These are phyloP conservation scores for Boletus speciosus DNA, from an alignment of 768 basidiomycete species.

Conservation along the genomic window DNA sequence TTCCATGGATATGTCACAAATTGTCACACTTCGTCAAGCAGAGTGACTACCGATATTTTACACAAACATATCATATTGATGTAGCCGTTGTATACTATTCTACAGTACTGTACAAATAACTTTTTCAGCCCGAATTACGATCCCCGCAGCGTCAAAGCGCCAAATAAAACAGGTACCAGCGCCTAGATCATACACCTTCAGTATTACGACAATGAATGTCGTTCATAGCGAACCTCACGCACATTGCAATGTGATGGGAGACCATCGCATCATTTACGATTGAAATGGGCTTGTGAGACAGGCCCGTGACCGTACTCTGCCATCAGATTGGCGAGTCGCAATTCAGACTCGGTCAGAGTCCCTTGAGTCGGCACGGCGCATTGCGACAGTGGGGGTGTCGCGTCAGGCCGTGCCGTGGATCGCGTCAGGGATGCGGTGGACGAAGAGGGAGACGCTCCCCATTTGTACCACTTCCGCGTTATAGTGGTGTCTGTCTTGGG, in stretches of 20 bases:
- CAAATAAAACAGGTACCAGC: no score
- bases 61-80: no score
- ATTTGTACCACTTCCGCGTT: slow-evolving; percentile 20
- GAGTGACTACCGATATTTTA: no score
- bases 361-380: background rate
- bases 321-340: slow-evolving; percentile 1
- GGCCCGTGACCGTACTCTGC: background rate
- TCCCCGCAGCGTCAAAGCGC: background rate
- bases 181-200: background rate
- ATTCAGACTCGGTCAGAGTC: background rate
- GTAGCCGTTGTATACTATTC: no score
- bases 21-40: no score
- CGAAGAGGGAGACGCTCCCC: slow-evolving; percentile 8
- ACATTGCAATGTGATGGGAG: background rate
- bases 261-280: background rate
- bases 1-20: background rate
- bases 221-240: background rate
- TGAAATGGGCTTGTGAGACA: background rate
- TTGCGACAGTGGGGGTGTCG: background rate
- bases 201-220: background rate
- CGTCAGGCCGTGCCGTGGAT: background rate
- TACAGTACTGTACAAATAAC: background rate
- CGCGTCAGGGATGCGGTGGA: slow-evolving; percentile 17
- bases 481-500: background rate
- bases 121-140: no score